Evolutionary conservation across 371 early-diverging fungal genomes (phyloP), one percentile per base, ranked within the genome.

Genomic region (Entomophthora muscae): DNA sequence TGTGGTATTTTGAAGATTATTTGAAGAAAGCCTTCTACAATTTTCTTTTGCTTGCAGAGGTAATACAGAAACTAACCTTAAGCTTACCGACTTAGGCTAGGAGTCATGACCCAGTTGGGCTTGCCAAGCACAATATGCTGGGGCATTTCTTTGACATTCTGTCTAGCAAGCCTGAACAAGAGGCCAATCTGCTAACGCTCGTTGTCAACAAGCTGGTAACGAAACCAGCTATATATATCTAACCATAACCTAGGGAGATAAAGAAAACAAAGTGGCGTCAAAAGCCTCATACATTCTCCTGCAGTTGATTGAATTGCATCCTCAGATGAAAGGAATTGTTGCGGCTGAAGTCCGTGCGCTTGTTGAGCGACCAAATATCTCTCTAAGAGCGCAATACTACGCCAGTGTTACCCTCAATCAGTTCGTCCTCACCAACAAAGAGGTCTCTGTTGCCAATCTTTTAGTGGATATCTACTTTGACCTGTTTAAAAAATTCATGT

Each of bases 1-100:
- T 88, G 59, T 97, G 94, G 93, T 80, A 78, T 52, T 95, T 88
- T 76, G 98, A 97, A 76, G 95, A 95, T 74, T 77, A 79, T 65
- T 72, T 97, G 63, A 97, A 97, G 72, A 87, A 85, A 66, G 70
- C 76, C 3, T 94, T 89, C 73, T 93, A 88, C 70, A 88, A 92
- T 32, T 83, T 92, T 66, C 76, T 97, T 59, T 80, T 83, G 69
- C 65, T 83, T 29, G 73, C 95, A 65, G 95, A 93, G 76, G 82
- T 76, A 74, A 68, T 66, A 57, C 13, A 53, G 29, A 3, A 22
- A 32, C 2, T 52, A 10, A 53, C 21, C 21, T 52, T 51, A 1
- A 21, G 52, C 29, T 52, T 17, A 51, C 51, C 26, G 23, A 22
- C 52, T 63, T 57, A 27, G 33, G 13, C 32, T 10, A 23, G 17